Evolutionary conservation across 1,284 basidiomycete species (phyloP).

Genomic region (Rhodotorula sp.): DNA sequence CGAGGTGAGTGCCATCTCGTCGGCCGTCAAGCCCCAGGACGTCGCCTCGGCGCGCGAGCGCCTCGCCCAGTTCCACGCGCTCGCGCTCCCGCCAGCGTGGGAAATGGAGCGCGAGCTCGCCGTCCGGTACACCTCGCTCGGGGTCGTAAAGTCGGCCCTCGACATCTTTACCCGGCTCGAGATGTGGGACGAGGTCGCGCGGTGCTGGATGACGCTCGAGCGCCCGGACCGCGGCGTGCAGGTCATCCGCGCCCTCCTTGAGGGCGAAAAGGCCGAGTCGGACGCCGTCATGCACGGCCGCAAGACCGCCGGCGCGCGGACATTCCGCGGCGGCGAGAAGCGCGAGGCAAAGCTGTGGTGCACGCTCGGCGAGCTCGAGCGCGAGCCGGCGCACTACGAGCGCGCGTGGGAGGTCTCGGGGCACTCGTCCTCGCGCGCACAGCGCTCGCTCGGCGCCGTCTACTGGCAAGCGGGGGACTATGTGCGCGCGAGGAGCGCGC

Average conservation of each 20-base stretch:
- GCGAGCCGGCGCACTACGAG: slow-evolving; percentile 68
- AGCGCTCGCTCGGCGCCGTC: slow-evolving; percentile 84
- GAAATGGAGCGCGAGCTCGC: slow-evolving; percentile 87
- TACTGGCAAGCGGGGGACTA: slow-evolving; percentile 73
- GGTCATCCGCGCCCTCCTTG: slow-evolving; percentile 79
- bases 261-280: slow-evolving; percentile 76
- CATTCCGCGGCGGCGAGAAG: slow-evolving; percentile 48
- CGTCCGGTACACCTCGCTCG: slow-evolving; percentile 73
- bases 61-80: slow-evolving; percentile 72
- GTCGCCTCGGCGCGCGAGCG: slow-evolving; percentile 59
- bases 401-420: slow-evolving; percentile 81
- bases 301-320: slow-evolving; percentile 57
- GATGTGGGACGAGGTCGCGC: slow-evolving; percentile 95
- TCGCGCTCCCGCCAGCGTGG: slow-evolving; percentile 84
- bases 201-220: slow-evolving; percentile 79
- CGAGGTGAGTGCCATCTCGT: slow-evolving; percentile 52
- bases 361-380: slow-evolving; percentile 88
- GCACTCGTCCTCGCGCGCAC: slow-evolving; percentile 79
- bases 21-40: slow-evolving; percentile 46
- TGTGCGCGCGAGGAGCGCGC: slow-evolving; percentile 64
- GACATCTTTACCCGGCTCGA: slow-evolving; percentile 89
- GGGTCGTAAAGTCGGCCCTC: slow-evolving; percentile 80
- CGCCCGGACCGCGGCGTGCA: slow-evolving; percentile 70
- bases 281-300: slow-evolving; percentile 66
- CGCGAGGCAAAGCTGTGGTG: slow-evolving; percentile 94